Conservation (phyloP, 768 basidiomycete species). For the Russula earlei region DNA sequence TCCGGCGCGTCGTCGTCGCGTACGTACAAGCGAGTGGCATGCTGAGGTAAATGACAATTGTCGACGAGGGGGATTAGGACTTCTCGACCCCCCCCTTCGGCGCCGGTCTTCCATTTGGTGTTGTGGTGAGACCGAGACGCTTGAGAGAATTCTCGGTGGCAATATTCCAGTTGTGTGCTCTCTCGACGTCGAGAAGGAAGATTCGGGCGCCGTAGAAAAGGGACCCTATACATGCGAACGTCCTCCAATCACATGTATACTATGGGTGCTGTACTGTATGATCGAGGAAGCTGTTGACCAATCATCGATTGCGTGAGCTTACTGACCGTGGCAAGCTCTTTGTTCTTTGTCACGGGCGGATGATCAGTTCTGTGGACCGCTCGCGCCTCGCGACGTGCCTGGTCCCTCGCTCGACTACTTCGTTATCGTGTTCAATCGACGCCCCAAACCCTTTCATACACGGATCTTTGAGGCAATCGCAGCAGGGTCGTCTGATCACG, state of each 20-base stretch:
- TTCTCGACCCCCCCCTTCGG: not conserved
- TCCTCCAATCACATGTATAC: not conserved
- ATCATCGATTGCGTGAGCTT: not conserved
- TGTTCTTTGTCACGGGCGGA: not conserved
- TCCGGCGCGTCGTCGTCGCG: not conserved
- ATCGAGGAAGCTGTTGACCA: not conserved
- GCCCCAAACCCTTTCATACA: not conserved
- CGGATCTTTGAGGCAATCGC: not conserved
- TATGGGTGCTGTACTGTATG: not conserved
- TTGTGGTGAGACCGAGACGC: not conserved
- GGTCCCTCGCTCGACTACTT: not conserved
- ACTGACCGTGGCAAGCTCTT: not conserved
- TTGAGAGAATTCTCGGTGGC: not conserved
- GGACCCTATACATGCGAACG: not conserved
- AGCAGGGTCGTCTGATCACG: not conserved
- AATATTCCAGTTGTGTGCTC: not conserved
- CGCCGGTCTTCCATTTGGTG: not conserved
- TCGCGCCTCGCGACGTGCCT: not conserved
- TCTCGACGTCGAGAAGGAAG: not conserved
- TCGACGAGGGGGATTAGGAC: too few species aligned
- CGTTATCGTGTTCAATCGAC: not conserved
- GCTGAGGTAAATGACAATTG: not conserved
- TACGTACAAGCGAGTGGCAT: not conserved
- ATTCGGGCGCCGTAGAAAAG: not conserved
- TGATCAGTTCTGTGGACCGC: conserved; percentile 1